Evolutionary conservation across 495 filamentous ascomycete genomes (phyloP), one percentile per base, ranked within the genome.

Genomic region (Cryomyces minteri): DNA sequence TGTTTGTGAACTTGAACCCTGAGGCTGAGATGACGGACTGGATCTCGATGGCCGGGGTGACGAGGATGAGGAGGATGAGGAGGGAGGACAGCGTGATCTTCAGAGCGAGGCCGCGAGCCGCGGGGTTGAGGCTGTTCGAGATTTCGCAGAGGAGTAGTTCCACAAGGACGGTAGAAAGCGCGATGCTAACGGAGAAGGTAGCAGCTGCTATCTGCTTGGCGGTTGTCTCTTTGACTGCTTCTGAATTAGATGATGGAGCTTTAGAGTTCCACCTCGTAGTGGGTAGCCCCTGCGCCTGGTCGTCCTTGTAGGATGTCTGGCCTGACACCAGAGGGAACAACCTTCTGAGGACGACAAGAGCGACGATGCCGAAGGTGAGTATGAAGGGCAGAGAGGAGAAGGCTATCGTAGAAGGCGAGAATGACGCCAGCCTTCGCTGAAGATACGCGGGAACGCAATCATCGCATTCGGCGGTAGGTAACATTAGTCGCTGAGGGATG

Each of bases 131-230:
- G 5, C 74, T 67, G 48, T 80, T 79, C n/a, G 77, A 75, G 42
- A 90, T 80, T 58, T 90, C 83, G 49, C 80, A 82, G 10, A 88
- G 62, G 18, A 90, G 77, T 41, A 88, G 56, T 59, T 84, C 80
- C 10, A 72, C 80, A 10, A 90, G 65, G 10, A 87, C 81, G 11
- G 76, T 68, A 0, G 82, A 73, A 32, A 87, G 69, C 18, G 76
- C 84, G 38, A 88, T 67, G 1, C 79, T 87, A 0, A 70, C 70
- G 25, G 79, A 74, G 54, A 88, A 88, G 28, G 78, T 74, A 28
- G 68, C 54, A 5, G 71, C 73, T 10, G 78, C 76, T 29, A 79
- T 49, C 12, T 34, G 43, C 34, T 33, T 59, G n/a, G 55, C 51
- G 25, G 60, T 66, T 48, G 52, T 37, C 38, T 46, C 64, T 31